Base-by-base conservation (phyloP, 2,329 filamentous ascomycete species). In the Neofusicoccum kwambonambiense region DNA sequence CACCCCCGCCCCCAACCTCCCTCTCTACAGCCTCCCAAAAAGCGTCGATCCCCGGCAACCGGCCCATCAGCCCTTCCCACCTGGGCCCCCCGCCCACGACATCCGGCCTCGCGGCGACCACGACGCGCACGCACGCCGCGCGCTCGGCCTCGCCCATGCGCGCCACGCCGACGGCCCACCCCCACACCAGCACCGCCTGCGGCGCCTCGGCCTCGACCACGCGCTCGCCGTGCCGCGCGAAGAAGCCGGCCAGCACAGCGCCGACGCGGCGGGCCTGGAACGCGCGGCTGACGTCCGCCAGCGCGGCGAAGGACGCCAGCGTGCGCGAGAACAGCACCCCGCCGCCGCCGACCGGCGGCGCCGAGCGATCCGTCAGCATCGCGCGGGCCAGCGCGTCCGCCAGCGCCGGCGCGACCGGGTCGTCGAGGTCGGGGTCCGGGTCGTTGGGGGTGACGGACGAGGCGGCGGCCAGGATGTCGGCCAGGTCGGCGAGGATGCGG, bases 221-320 rank as follows among this genome's bases (percentile, higher is more conserved):
- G 42, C 44, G 45, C 34, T 19, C 42, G 2, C 52, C 62, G 27
- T 60, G 54, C 42, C 35, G 37, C 22, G 44, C 17, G 52, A 64
- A 64, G 52, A 64, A 64, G 44, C 17, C 2, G 3, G 22, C 15
- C 19, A 49, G 37, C 22, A 60, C 44, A 15, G 13, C 45, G 35
- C 42, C 62, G 7, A 64, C 17, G 11, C 44, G 42, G 15, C 44
- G 62, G n/a, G 62, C 58, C 19, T 37, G 27, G n/a, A 60, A 58
- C 13, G 42, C 22, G 35, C 62, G 62, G 13, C 52, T 60, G 17
- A 64, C 17, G 52, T 64, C 62, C 17, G 62, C 52, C 13, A 64
- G 44, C 13, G 22, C 34, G 17, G 60, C 19, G 62, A 64, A 64
- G 19, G 51, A 27, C 31, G 62, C 31, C 0, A 64, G 44, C 6